Conservation (phyloP, 1,139 yeast genomes). For the Nakaseomyces kungkrabaensis region DNA sequence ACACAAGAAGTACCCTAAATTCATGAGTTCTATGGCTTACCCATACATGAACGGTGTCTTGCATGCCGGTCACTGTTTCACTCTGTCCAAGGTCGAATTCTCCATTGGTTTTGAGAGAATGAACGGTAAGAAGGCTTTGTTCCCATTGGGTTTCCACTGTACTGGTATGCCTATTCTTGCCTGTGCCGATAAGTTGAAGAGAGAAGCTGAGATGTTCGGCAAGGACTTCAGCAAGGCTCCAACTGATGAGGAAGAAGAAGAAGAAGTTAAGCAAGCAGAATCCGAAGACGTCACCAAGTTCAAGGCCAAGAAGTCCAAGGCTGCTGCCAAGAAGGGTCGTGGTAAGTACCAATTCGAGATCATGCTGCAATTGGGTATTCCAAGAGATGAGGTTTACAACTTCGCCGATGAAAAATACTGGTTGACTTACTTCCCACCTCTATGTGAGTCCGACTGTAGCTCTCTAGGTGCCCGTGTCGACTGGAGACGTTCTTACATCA, state of each 20-base stretch:
- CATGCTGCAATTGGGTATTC: conserved; percentile 86
- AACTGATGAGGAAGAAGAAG: conserved; percentile 46
- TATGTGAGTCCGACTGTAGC: conserved; percentile 72
- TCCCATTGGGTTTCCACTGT: conserved; percentile 98
- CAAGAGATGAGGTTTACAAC: conserved; percentile 68
- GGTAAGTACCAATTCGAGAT: conserved; percentile 93
- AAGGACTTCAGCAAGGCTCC: conserved; percentile 59
- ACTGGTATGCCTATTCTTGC: conserved; percentile 99
- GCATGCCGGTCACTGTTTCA: conserved; percentile 96
- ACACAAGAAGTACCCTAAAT: conserved; percentile 74
- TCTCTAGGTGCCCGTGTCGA: conserved; percentile 89
- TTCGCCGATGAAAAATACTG: conserved; percentile 88
- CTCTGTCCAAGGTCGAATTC: conserved; percentile 89
- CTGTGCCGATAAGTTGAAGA: conserved; percentile 86
- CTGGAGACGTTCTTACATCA: conserved; percentile 95
- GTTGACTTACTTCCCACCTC: conserved; percentile 86
- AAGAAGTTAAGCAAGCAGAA: conserved; percentile 31
- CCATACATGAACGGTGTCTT: conserved; percentile 99
- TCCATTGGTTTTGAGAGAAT: conserved; percentile 91
- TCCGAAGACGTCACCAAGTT: conserved; percentile 81
- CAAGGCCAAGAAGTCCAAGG: conserved; percentile 85
- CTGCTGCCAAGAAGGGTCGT: conserved; percentile 85
- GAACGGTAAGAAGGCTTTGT: conserved; percentile 85
- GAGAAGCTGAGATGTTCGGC: conserved; percentile 91
- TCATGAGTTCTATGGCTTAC: conserved; percentile 90